Evolutionary conservation across 164 flowering plant species (phyloP), one percentile per base, ranked within the genome.

Genomic region (Kalanchoe fedtschenkoi): DNA sequence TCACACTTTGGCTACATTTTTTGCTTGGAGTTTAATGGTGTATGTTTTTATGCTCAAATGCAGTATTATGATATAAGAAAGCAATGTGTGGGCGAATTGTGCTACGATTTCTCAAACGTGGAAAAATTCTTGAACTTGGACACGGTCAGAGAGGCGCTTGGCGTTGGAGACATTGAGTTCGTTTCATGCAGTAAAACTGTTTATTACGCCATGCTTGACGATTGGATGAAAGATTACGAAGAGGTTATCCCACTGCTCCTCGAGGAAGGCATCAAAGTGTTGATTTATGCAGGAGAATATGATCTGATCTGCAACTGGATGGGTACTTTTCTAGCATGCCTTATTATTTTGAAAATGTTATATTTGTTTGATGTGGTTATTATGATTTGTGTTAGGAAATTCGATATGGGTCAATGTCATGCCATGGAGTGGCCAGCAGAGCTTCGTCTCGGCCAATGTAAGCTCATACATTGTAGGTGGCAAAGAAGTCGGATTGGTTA

Each of bases 261-360:
- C 6, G 86, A 84, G 69, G 89, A 84, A 71, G 92, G 85, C 62
- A 68, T 86, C 63, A 69, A 77, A 66, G 21, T 81, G 65, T 84
- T 86, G 14, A 69, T 82, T 3, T 86, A 86, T 74, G 89, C 92
- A 7, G 92, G 92, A 51, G 92, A 86, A 67, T 86, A 80, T 71
- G 92, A 86, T 76, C 81, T 84, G 33, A 81, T 84, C 59, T 86
- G 92, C 83, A 86, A 86, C 68, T 86, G 92, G 92, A 81, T 86
- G 26, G 92, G 92, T 86, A 28, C 24, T 22, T 10, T n/a, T 24
- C 6, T 15, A n/a, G 1, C 5, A n/a, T 14, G 14, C 6, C 22
- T 46, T 46, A 9, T 7, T 6, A 1, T n/a, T 16, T 6, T 46
- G 1, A n/a, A n/a, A n/a, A 5, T 46, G 6, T 39, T 8, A 39